Base-by-base conservation (phyloP, 2,329 filamentous ascomycete genomes). In the Plectosphaerella plurivora region DNA sequence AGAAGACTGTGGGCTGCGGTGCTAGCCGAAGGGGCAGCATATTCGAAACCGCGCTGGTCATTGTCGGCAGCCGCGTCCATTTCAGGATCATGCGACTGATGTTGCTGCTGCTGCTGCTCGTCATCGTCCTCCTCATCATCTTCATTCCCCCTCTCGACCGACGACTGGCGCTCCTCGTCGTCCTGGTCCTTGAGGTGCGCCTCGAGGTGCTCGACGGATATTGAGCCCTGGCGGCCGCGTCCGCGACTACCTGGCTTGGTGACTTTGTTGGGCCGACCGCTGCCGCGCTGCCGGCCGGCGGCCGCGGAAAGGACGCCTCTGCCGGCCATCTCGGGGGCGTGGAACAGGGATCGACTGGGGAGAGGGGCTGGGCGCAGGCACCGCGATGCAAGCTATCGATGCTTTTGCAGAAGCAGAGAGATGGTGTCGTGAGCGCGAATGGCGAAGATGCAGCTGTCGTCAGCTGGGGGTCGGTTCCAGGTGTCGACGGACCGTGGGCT, bases 121-220 rank as follows among this genome's bases (percentile, higher is more conserved):
- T 41, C 37, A 16, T 41, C 37, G 10, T 44, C 18, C 4, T 12
- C 10, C 41, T 18, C 41, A 16, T 33, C 28, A 12, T 12, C 28
- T 9, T 33, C 28, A 8, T 33, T 12, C 4, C 8, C 28, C 28
- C 28, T 33, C 28, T 33, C 28, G 28, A 33, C 28, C 8, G 41
- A 44, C 7, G 41, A 44, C 41, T 44, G 41, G 53, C 94, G 84
- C 62, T 92, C 97, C 65, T 96, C 41, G n/a, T 16, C 16, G n/a
- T 44, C 91, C 57, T 71, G 66, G 45, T 68, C 62, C 16, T 58
- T 57, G 51, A 44, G 41, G 41, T 44, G 41, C 16, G 41, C 41
- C 18, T 44, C 41, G 8, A 44, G 41, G 41, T 44, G 41, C n/a
- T 44, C 41, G 15, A 20, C 41, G 63, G 55, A 11, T 60, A 53